Evolutionary conservation across 225 moss, liverwort and hornwort species (phyloP).

Genomic region (Marchantia paleacea): DNA sequence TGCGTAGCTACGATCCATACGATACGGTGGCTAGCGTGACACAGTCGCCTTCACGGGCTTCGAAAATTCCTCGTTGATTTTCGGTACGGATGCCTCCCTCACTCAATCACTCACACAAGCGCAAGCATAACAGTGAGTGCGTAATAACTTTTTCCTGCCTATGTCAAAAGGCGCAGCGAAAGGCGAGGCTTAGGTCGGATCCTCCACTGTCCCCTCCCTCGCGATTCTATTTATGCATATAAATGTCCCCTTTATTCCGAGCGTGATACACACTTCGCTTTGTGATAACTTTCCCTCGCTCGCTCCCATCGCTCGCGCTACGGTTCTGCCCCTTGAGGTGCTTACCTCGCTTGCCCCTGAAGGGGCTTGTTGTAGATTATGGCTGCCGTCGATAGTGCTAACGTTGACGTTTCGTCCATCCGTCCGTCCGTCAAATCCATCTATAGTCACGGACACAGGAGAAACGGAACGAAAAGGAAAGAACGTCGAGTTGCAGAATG

Average conservation of each 20-base stretch:
- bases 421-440: too few species aligned
- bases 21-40: not conserved
- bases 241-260: not conserved
- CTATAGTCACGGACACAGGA: too few species aligned
- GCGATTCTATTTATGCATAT: not conserved
- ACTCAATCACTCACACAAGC: not conserved
- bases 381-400: too few species aligned
- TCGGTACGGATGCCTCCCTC: not conserved
- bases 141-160: not conserved
- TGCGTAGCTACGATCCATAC: too few species aligned
- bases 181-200: not conserved
- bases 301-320: not conserved
- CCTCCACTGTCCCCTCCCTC: not conserved
- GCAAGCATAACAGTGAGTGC: not conserved
- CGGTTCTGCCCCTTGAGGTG: not conserved
- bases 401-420: too few species aligned
- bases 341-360: not conserved
- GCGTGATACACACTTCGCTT: not conserved
- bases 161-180: not conserved
- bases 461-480: too few species aligned
- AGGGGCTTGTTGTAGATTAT: too few species aligned
- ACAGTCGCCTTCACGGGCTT: not conserved
- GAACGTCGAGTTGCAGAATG: too few species aligned
- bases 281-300: not conserved
- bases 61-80: not conserved